Percentiles rank a stretch among this genome's conserved stretches.
Conservation (phyloP, 2,329 filamentous ascomycete genomes). For the Monosporascus sp. region DNA sequence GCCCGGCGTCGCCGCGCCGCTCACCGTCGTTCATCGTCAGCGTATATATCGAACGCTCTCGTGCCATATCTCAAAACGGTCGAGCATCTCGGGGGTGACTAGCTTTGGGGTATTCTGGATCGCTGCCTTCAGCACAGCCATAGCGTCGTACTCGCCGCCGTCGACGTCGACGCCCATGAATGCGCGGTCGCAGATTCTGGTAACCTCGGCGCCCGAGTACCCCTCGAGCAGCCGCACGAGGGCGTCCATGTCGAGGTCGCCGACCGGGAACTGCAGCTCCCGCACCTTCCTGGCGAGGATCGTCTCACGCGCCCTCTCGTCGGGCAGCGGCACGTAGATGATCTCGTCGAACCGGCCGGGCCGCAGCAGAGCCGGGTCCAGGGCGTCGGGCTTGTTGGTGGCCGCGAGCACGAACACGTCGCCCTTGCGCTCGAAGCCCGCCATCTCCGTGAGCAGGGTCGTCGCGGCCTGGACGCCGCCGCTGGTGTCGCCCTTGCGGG, state of each 20-base stretch:
- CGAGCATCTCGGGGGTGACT: slow-evolving; percentile 30
- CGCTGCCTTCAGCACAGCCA: slow-evolving; percentile 24
- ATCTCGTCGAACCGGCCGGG: slow-evolving; percentile 81
- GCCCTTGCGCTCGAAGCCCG: slow-evolving; percentile 80
- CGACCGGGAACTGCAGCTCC: slow-evolving; percentile 52
- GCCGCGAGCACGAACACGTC: slow-evolving; percentile 85
- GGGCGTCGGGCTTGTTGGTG: slow-evolving; percentile 81
- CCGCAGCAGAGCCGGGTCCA: slow-evolving; percentile 81
- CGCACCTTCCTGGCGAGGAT: slow-evolving; percentile 67
- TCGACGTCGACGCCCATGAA: slow-evolving; percentile 30
- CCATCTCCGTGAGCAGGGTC: slow-evolving; percentile 90
- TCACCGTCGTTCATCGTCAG: no score
- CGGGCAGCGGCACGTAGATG: slow-evolving; percentile 81
- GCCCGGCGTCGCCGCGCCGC: no score
- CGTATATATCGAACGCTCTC: slow-evolving; percentile 24
- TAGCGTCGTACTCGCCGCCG: slow-evolving; percentile 7
- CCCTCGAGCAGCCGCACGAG: slow-evolving; percentile 65
- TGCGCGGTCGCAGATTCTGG: slow-evolving; percentile 43
- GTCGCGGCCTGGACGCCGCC: slow-evolving; percentile 76
- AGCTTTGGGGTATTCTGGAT: slow-evolving; percentile 30
- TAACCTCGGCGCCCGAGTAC: slow-evolving; percentile 80
- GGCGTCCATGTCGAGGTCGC: slow-evolving; percentile 62
- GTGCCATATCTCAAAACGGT: slow-evolving; percentile 33
- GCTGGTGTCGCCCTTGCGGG: slow-evolving; percentile 38
- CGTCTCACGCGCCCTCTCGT: slow-evolving; percentile 64